These are phyloP conservation scores for Solanum neorickii DNA, from an alignment of 257 asterid species.

Conservation along the genomic window DNA sequence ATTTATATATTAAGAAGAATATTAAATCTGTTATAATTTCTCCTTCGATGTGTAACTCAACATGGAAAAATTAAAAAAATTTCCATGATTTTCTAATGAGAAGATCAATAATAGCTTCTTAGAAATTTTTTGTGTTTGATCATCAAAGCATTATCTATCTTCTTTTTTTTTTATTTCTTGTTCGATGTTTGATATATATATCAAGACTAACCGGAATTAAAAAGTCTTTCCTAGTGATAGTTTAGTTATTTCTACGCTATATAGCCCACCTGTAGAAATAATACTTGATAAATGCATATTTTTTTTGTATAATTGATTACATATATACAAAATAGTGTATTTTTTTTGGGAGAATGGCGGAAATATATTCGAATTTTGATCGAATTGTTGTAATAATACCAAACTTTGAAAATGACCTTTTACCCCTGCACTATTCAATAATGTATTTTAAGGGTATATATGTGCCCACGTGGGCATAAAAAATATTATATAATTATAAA, in stretches of 20 bases:
- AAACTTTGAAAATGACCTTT: too few species aligned
- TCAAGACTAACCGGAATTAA: accelerated
- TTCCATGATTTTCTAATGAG: neutral
- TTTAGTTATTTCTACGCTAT: neutral
- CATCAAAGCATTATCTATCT: neutral
- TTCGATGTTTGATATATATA: neutral
- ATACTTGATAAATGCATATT: too few species aligned
- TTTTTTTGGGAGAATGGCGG: too few species aligned
- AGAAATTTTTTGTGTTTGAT: neutral
- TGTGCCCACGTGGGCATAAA: too few species aligned
- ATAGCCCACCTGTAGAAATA: neutral
- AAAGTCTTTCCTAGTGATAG: neutral
- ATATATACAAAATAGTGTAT: too few species aligned
- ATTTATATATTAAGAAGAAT: neutral
- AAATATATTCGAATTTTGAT: too few species aligned
- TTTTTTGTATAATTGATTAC: too few species aligned
- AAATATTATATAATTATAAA: too few species aligned
- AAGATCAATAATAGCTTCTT: neutral
- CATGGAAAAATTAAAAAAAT: neutral
- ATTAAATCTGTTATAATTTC: neutral
- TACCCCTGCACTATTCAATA: too few species aligned
- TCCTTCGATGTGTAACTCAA: neutral
- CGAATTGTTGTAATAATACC: too few species aligned
- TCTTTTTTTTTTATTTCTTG: neutral
- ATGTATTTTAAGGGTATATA: too few species aligned